Conservation (phyloP, 176 grass and related monocot species). For the Oryza rufipogon region DNA sequence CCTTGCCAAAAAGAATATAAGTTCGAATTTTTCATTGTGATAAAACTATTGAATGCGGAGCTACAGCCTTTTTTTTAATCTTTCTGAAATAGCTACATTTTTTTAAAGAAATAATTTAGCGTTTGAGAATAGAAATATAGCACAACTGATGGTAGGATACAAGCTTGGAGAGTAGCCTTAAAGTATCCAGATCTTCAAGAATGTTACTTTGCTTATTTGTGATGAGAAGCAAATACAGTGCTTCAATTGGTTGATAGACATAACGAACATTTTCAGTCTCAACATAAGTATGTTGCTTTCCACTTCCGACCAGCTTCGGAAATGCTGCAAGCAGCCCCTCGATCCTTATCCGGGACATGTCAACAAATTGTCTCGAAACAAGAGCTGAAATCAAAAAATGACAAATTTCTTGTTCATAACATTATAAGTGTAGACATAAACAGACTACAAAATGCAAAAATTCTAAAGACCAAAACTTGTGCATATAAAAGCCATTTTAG, state of each 20-base stretch:
- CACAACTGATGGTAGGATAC: conserved; percentile 63
- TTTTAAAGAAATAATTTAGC: conserved; percentile 13
- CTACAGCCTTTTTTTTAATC: neutral
- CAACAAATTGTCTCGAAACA: conserved; percentile 86
- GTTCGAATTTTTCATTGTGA: neutral
- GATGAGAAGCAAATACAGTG: conserved; percentile 64
- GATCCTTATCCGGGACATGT: conserved; percentile 85
- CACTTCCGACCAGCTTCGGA: conserved; percentile 82
- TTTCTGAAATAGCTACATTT: neutral
- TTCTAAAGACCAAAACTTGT: neutral
- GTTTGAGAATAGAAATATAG: conserved; percentile 10
- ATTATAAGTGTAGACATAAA: conserved; percentile 1
- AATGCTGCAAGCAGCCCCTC: conserved; percentile 90
- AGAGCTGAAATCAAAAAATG: conserved; percentile 55
- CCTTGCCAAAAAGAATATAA: neutral
- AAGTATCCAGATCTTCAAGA: conserved; percentile 86
- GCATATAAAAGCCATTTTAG: neutral
- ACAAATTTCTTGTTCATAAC: neutral
- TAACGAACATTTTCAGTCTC: conserved; percentile 91
- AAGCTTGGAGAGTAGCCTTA: conserved; percentile 88
- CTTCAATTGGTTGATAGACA: conserved; percentile 92
- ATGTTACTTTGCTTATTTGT: conserved; percentile 95
- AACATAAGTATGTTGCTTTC: conserved; percentile 91
- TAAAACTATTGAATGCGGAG: neutral
- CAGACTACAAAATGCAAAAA: conserved; percentile 9